Evolutionary conservation across 2,329 filamentous ascomycete genomes (phyloP).

Genomic region (Paraphoma sp.): DNA sequence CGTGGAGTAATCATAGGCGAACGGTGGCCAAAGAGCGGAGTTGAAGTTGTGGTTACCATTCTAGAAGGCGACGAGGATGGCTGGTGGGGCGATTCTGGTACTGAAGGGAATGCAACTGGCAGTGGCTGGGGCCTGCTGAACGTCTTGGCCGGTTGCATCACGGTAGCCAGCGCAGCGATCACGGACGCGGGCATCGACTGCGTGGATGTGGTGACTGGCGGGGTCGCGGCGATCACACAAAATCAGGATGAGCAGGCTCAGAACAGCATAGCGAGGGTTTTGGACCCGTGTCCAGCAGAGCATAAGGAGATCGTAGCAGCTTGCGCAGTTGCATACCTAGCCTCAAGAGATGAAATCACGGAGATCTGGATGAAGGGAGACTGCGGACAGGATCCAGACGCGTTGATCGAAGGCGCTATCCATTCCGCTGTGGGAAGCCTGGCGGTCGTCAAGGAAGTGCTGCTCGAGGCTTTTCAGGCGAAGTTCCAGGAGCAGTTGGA

Average conservation of each 20-base stretch:
- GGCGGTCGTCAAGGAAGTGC: slow-evolving; percentile 65
- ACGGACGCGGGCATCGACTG: slow-evolving; percentile 96
- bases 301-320: slow-evolving; percentile 79
- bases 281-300: slow-evolving; percentile 85
- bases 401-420: slow-evolving; percentile 68
- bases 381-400: slow-evolving; percentile 55
- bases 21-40: slow-evolving; percentile 96
- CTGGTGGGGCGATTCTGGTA: slow-evolving; percentile 63
- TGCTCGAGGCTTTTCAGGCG: slow-evolving; percentile 57
- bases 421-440: slow-evolving; percentile 66
- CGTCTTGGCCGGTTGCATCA: slow-evolving; percentile 89
- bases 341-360: slow-evolving; percentile 86
- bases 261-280: slow-evolving; percentile 60
- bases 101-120: slow-evolving; percentile 57
- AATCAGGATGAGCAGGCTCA: slow-evolving; percentile 29
- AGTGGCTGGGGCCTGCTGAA: slow-evolving; percentile 88
- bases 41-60: slow-evolving; percentile 93
- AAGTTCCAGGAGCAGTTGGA: slow-evolving; percentile 37
- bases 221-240: slow-evolving; percentile 80
- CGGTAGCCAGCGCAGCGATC: slow-evolving; percentile 89
- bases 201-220: slow-evolving; percentile 86
- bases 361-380: slow-evolving; percentile 93
- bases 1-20: slow-evolving; percentile 90
- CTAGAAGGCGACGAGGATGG: slow-evolving; percentile 89
- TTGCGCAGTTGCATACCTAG: slow-evolving; percentile 89